These are phyloP conservation scores for Escallonia rubra DNA, from an alignment of 129 eudicot species.

Conservation along the genomic window DNA sequence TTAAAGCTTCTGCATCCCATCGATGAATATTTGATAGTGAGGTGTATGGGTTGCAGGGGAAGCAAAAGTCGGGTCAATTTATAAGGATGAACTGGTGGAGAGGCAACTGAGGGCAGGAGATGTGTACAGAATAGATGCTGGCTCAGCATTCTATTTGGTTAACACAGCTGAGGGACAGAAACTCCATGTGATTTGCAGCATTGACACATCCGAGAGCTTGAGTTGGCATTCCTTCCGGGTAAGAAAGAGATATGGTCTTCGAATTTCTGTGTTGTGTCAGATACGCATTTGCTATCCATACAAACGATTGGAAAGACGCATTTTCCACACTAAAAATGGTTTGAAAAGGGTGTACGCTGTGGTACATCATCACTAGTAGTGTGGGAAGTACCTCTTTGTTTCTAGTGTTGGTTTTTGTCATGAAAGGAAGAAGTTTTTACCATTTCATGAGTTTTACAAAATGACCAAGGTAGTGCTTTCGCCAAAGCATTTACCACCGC, in stretches of 20 bases:
- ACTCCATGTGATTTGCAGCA: slow-evolving; percentile 64
- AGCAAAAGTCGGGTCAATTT: slow-evolving; percentile 73
- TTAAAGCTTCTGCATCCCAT: no score
- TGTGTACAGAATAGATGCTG: slow-evolving; percentile 68
- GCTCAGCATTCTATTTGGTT: slow-evolving; percentile 66
- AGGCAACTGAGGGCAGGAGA: slow-evolving; percentile 56
- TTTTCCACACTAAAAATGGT: no score
- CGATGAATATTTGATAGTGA: background rate
- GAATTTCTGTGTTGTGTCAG: background rate
- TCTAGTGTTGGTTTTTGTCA: no score
- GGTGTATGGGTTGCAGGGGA: slow-evolving; percentile 43
- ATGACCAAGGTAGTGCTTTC: no score
- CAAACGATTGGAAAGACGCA: no score
- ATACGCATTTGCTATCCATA: no score
- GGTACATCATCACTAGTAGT: no score
- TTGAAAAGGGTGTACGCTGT: no score
- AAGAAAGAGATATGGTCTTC: background rate
- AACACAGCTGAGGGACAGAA: slow-evolving; percentile 63
- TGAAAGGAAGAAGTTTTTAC: no score
- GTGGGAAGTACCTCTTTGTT: no score
- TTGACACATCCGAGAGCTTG: slow-evolving; percentile 55
- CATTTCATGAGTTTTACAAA: no score
- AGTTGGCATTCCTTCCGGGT: slow-evolving; percentile 62
- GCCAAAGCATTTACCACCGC: no score
- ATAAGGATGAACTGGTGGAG: slow-evolving; percentile 55